Base-by-base conservation (phyloP, 805 yeast genomes). In the Grigorovia yakushimaensis region DNA sequence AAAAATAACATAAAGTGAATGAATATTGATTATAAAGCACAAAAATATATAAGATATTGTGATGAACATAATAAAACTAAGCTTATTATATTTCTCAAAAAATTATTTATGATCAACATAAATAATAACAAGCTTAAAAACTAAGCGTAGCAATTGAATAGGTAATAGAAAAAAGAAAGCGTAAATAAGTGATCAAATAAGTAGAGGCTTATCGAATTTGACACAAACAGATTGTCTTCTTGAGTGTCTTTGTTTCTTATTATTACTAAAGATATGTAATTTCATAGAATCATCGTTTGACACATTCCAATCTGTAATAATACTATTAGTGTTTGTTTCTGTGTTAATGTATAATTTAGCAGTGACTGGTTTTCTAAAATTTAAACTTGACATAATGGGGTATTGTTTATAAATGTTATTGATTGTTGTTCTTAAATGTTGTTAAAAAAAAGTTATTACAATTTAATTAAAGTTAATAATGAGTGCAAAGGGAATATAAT, bases 191-290 rank as follows among this genome's bases (percentile, higher is more conserved):
- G 15, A 8, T 43, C 22, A 43, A 13, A 43, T 43, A 39, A 46
- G 47, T 13, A 46, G 40, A 2, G 57, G 54, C 46, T 55, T 57
- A 41, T 54, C 44, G 43, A 59, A 59, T 45, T 54, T 55, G 35
- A 59, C 54, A 13, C 61, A 60, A 17, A 57, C 52, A 13, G 63
- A 59, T 38, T 55, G 53, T 35, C 63, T 54, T 49, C 63, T 52
- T 21, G 22, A 17, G 30, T 30, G 44, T 24, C 27, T 39, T 39
- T 10, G 24, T n/a, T 21, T 20, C 20, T 27, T 27, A 27, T 27
- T 27, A 27, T 27, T 27, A 15, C 33, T 27, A 27, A 27, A 27
- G 13, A 7, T 7, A 27, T 27, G 33, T 27, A 27, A 27, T 27
- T 27, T 27, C 33, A 27, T 27, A 27, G 15, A 27, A 7, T 27